Percentiles rank a stretch among this genome's conserved stretches.
Evolutionary conservation across 345 rosid species (phyloP).

Genomic region (Linum tenue): DNA sequence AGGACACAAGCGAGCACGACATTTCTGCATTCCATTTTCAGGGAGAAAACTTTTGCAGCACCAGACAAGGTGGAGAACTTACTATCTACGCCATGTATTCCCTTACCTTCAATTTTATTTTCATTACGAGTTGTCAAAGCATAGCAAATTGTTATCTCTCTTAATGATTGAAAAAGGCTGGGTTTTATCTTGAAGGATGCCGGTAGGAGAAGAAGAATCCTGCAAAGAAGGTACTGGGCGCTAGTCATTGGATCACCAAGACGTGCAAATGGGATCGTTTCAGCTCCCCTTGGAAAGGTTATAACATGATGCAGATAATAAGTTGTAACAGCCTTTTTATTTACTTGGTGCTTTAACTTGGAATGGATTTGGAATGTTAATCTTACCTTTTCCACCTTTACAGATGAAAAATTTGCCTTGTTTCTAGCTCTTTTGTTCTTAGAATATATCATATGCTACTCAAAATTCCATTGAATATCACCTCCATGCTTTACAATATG

Average conservation of each 20-base stretch:
- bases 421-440: too few species aligned
- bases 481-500: too few species aligned
- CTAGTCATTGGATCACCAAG: constrained; percentile 79
- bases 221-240: constrained; percentile 73
- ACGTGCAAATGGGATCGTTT: constrained; percentile 48
- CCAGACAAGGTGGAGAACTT: constrained; percentile 37
- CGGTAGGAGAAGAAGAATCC: constrained; percentile 31
- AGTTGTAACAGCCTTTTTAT: background rate
- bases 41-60: constrained; percentile 76
- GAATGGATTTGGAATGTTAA: background rate
- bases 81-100: background rate
- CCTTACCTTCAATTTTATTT: constrained; percentile 6
- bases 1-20: constrained; percentile 73
- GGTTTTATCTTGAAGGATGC: constrained; percentile 33
- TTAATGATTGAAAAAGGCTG: constrained; percentile 1
- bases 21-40: constrained; percentile 73
- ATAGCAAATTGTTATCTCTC: background rate
- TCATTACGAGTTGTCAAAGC: background rate
- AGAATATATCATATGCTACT: too few species aligned
- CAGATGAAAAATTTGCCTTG: background rate
- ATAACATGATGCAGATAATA: constrained; percentile 2
- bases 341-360: constrained; percentile 1
- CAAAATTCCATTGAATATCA: too few species aligned
- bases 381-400: background rate
- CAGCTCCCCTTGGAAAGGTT: constrained; percentile 81